Conservation (phyloP, 2,329 filamentous ascomycete species). For the Sporothrix dimorphospora region DNA sequence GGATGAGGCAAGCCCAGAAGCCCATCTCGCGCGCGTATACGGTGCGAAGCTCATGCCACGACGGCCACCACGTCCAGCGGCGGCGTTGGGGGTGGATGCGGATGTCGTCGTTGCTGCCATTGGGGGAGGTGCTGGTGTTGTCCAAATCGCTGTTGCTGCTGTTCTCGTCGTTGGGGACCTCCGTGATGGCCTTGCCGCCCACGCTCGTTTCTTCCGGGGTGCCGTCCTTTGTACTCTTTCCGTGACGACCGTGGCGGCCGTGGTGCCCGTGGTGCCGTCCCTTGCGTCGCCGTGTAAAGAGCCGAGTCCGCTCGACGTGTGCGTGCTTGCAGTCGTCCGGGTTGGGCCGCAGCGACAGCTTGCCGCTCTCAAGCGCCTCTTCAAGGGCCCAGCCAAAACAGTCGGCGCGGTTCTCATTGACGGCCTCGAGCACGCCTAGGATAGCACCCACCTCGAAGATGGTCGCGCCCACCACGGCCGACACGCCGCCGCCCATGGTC, state of each 20-base stretch:
- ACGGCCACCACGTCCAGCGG: slow-evolving; percentile 64
- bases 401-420: slow-evolving; percentile 66
- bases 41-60: slow-evolving; percentile 56
- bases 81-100: slow-evolving; percentile 32
- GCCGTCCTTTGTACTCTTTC: neutral
- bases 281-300: slow-evolving; percentile 9
- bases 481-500: slow-evolving; percentile 60
- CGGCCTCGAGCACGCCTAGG: slow-evolving; percentile 66
- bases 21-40: slow-evolving; percentile 66
- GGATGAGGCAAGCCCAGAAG: slow-evolving; percentile 61
- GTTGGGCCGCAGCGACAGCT: slow-evolving; percentile 27
- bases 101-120: neutral
- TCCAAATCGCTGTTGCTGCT: slow-evolving; percentile 13
- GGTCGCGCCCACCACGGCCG: slow-evolving; percentile 68
- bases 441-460: slow-evolving; percentile 68
- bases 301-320: slow-evolving; percentile 24
- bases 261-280: neutral
- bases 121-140: neutral
- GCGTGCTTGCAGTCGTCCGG: slow-evolving; percentile 29
- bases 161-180: neutral
- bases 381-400: slow-evolving; percentile 73
- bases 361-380: slow-evolving; percentile 45
- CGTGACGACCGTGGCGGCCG: neutral
- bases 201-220: neutral
- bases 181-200: neutral